Conservation (phyloP, 495 filamentous ascomycete genomes). For the Xylaria intraflava region DNA sequence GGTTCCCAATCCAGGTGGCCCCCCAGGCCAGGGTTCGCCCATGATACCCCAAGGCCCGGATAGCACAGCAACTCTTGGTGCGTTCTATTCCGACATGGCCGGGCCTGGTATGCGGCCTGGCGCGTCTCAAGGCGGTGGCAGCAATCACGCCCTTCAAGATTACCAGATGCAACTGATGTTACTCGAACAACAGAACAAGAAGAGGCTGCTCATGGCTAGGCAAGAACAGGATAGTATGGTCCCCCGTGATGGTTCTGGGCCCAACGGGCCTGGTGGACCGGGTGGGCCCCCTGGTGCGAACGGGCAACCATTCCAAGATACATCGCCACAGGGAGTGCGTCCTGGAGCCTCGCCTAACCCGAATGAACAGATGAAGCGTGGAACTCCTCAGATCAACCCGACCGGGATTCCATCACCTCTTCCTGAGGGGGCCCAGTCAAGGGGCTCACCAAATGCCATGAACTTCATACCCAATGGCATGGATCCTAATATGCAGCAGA, state of each 20-base stretch:
- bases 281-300: constrained; percentile 50
- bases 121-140: constrained; percentile 51
- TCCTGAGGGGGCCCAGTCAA: constrained; percentile 66
- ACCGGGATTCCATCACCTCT: constrained; percentile 75
- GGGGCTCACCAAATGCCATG: constrained; percentile 78
- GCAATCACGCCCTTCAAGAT: constrained; percentile 93
- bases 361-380: constrained; percentile 79
- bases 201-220: constrained; percentile 90
- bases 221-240: constrained; percentile 84
- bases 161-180: constrained; percentile 99
- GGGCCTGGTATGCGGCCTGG: constrained; percentile 50
- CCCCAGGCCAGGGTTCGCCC: constrained; percentile 63
- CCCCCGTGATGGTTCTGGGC: constrained; percentile 41
- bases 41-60: constrained; percentile 72
- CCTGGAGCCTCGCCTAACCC: constrained; percentile 85
- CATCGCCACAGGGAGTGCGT: constrained; percentile 75
- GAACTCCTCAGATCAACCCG: constrained; percentile 80
- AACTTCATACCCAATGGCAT: constrained; percentile 64
- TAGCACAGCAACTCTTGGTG: constrained; percentile 51
- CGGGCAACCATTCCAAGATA: constrained; percentile 53
- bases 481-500: constrained; percentile 47
- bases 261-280: constrained; percentile 34
- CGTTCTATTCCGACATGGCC: constrained; percentile 55
- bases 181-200: constrained; percentile 98
- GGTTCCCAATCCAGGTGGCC: constrained; percentile 47